Percentiles rank a stretch among this genome's conserved stretches.
Evolutionary conservation across 179 eudicot species (phyloP).

Genomic region (Nepenthes alata): DNA sequence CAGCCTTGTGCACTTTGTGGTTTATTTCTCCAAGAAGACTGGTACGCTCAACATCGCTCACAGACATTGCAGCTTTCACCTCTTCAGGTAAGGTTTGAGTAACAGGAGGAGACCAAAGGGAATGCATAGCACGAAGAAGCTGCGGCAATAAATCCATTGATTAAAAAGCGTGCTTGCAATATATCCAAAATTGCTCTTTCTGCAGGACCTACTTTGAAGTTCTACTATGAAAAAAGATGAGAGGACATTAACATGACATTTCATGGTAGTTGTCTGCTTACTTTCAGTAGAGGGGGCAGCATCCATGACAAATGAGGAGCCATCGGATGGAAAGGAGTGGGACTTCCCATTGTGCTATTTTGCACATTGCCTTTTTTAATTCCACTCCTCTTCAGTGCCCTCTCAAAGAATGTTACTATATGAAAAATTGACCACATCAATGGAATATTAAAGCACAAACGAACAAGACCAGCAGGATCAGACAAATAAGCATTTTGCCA

Average conservation of each 20-base stretch:
- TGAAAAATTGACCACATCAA: conserved; percentile 97
- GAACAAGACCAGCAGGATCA: conserved; percentile 74
- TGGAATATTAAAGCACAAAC: conserved; percentile 60
- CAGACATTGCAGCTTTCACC: conserved; percentile 73
- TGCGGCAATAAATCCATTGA: conserved; percentile 18
- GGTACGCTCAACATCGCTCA: conserved; percentile 66
- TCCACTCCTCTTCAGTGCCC: conserved; percentile 91
- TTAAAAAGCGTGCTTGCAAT: background rate
- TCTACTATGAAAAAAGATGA: background rate
- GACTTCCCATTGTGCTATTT: conserved; percentile 27
- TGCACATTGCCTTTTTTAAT: conserved; percentile 43
- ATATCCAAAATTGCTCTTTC: background rate
- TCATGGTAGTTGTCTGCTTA: conserved; percentile 16
- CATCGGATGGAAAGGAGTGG: conserved; percentile 58
- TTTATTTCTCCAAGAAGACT: conserved; percentile 81
- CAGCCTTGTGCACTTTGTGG: conserved; percentile 48
- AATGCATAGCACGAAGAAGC: conserved; percentile 93
- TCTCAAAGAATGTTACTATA: conserved; percentile 90
- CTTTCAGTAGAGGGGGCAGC: conserved; percentile 93
- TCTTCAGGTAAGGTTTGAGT: conserved; percentile 70
- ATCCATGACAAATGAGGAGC: conserved; percentile 88
- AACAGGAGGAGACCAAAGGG: conserved; percentile 86
- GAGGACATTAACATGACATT: background rate
- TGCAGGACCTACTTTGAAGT: background rate
- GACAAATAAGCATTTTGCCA: conserved; percentile 90